Evolutionary conservation across 495 filamentous ascomycete genomes (phyloP), one percentile per base, ranked within the genome.

Genomic region (Talaromyces ruber): DNA sequence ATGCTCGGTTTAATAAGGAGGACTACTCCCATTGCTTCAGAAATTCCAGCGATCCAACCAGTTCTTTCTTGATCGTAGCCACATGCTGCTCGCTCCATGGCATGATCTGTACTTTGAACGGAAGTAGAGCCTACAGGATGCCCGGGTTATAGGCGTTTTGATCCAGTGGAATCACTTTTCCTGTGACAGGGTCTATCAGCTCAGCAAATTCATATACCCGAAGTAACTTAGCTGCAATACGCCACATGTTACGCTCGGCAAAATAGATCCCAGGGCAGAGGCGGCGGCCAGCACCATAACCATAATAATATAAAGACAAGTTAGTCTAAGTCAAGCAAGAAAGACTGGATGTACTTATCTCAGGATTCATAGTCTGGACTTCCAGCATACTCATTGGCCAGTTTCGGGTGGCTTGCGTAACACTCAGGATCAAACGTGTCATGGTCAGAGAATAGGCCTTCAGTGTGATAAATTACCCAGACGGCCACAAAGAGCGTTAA

Each of bases 391-490:
- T 74, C 71, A 2, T 64, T 54, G 6, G 50, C 69, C 3, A 59
- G 14, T 6, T 50, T 16, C 4, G 67, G 22, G 1, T 63, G 59
- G 3, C 30, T 50, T n/a, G 59, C 37, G 65, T 75, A 87, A 6
- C 79, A 81, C 28, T 80, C 76, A 2, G 84, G 84, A 9, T 73
- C 73, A 71, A 78, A 87, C 60, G 64, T 71, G 22, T 81, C 77
- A 4, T 82, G 82, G 47, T 81, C 79, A 6, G 82, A n/a, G 77
- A 70, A 67, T 21, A 68, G 64, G 2, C 62, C 59, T 4, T 39
- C 52, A 51, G 76, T 67, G 12, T 68, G 66, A 47, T 75, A 71
- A 43, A 77, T 32, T 6, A 63, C 70, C 67, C 71, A 77, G 6
- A 47, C 45, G 55, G 73, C 73, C 52, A 76, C 25, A n/a, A 76